These are phyloP conservation scores for Corniculantispora saksenae DNA, from an alignment of 2,329 filamentous ascomycete genomes.

Conservation along the genomic window DNA sequence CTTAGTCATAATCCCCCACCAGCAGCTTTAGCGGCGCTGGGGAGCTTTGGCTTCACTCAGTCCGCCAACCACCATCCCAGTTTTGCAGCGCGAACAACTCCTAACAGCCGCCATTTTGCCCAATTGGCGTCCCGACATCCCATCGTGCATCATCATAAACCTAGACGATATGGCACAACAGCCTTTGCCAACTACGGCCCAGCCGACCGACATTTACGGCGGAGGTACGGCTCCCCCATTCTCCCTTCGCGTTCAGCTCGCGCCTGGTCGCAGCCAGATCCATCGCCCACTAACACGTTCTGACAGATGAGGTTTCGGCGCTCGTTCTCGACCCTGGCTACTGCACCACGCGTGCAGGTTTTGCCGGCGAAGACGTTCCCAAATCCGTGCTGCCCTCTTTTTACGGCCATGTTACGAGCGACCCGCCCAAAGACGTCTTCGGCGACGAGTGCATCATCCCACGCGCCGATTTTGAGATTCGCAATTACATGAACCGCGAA, in stretches of 20 bases:
- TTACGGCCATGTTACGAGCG: constrained; percentile 66
- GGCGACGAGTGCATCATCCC: constrained; percentile 90
- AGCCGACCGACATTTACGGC: constrained; percentile 64
- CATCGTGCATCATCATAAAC: constrained; percentile 20
- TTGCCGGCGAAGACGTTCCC: constrained; percentile 95
- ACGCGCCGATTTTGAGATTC: constrained; percentile 74
- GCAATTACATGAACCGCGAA: constrained; percentile 88
- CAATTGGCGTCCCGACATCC: constrained; percentile 27
- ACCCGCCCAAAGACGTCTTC: constrained; percentile 63
- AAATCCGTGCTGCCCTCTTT: constrained; percentile 90
- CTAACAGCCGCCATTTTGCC: constrained; percentile 22
- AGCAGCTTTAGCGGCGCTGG: background rate
- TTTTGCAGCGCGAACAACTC: constrained; percentile 23
- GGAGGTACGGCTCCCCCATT: constrained; percentile 50
- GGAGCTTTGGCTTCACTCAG: constrained; percentile 12
- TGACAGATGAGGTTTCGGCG: constrained; percentile 89
- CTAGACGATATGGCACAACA: constrained; percentile 53
- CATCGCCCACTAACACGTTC: constrained; percentile 15
- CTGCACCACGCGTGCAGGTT: constrained; percentile 87
- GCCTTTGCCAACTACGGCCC: constrained; percentile 55
- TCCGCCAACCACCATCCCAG: constrained; percentile 9
- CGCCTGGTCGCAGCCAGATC: constrained; percentile 10
- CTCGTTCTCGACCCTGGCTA: constrained; percentile 95
- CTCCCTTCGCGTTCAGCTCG: constrained; percentile 19
- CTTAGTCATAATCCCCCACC: constrained; percentile 17